phyloP scores from a whole-genome alignment of 139 green algal genomes.

The Diplosphaera chodatii region DNA sequence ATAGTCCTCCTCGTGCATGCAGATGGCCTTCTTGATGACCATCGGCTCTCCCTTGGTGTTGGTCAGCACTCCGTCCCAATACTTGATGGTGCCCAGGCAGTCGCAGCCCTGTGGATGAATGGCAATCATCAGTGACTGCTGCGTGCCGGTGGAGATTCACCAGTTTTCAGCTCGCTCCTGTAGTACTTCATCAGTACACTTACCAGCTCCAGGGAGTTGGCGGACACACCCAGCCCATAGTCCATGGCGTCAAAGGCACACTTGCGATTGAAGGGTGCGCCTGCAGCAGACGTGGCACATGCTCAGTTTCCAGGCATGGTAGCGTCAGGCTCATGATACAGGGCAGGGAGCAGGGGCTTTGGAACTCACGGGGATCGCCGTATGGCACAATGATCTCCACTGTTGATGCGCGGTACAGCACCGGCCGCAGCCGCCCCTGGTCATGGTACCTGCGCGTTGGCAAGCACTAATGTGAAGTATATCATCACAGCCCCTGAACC shows the following conservation, averaged over 20 bases:
- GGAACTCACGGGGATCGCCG: conserved; percentile 50
- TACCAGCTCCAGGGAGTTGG: conserved; percentile 66
- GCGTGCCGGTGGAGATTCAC: no score
- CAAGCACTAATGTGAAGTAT: no score
- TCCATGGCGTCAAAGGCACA: conserved; percentile 82
- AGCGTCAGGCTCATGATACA: no score
- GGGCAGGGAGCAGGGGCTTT: no score
- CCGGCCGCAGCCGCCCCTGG: conserved; percentile 40
- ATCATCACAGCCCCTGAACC: no score
- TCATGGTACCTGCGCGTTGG: no score
- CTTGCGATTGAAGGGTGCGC: conserved; percentile 69
- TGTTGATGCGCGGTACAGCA: conserved; percentile 69
- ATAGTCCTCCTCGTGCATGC: conserved; percentile 84
- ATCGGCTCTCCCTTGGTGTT: conserved; percentile 49
- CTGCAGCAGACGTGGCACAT: no score
- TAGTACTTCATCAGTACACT: no score
- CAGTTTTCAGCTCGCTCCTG: no score
- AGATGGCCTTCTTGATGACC: conserved; percentile 69
- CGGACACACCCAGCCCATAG: conserved; percentile 58
- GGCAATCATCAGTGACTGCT: no score
- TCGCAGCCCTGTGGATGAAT: no score
- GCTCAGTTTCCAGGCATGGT: no score
- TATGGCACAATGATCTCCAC: conserved; percentile 92
- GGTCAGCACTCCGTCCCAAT: conserved; percentile 74
- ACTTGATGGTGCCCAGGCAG: conserved; percentile 83